phyloP scores from a whole-genome alignment of 768 basidiomycete genomes.

The Pleurotus tuoliensis region DNA sequence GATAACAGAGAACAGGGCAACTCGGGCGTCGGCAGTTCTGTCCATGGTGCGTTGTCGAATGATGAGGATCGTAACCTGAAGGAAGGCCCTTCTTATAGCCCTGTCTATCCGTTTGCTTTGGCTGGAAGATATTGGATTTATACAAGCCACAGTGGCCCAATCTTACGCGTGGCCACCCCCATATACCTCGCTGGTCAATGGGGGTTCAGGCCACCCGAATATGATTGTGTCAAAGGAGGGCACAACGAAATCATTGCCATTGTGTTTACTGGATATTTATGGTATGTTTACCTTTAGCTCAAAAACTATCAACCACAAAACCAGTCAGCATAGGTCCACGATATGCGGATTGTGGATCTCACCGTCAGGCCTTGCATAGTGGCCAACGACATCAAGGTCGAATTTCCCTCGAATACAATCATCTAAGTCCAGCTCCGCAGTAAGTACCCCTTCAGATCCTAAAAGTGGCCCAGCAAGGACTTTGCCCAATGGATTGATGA shows the following conservation, averaged over 20 bases:
- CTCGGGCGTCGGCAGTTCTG: constrained; percentile 8
- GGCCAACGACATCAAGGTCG: constrained; percentile 58
- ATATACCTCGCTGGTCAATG: neutral
- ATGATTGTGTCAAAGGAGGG: no score
- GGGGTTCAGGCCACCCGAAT: no score
- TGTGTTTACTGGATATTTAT: neutral
- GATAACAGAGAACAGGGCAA: neutral
- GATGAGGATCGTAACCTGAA: no score
- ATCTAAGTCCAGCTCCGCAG: constrained; percentile 56
- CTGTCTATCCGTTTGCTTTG: neutral
- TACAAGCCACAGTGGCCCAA: neutral
- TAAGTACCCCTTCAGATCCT: constrained; percentile 48
- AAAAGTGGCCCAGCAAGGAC: constrained; percentile 58
- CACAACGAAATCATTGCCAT: no score
- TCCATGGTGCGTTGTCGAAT: neutral
- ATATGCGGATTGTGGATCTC: constrained; percentile 13
- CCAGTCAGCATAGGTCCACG: neutral
- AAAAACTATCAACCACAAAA: neutral
- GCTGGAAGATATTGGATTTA: neutral
- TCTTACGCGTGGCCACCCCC: neutral
- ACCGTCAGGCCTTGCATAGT: constrained; percentile 60
- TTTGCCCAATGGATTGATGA: constrained; percentile 53
- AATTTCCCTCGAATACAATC: constrained; percentile 56
- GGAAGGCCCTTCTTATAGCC: no score
- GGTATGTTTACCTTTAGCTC: neutral